Percentiles rank a stretch among this genome's conserved stretches.
Evolutionary conservation across 495 filamentous ascomycete genomes (phyloP).

Genomic region (Xylaria grammica): DNA sequence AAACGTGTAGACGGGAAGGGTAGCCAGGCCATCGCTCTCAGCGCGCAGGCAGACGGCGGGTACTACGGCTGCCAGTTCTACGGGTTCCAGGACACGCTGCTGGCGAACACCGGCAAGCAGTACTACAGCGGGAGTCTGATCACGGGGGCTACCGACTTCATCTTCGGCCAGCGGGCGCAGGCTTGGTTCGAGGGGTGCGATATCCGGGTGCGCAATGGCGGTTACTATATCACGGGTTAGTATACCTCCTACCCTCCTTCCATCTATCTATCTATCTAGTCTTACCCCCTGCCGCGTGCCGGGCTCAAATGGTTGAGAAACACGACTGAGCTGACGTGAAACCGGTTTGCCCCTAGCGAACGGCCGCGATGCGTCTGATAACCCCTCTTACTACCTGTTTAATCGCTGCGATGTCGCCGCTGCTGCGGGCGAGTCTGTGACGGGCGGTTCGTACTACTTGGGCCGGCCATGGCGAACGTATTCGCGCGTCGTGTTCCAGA

Average conservation of each 20-base stretch:
- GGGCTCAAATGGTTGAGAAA: background rate
- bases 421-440: slow-evolving; percentile 52
- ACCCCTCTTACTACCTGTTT: slow-evolving; percentile 66
- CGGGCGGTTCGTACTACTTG: slow-evolving; percentile 61
- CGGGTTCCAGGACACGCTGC: slow-evolving; percentile 68
- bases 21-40: slow-evolving; percentile 64
- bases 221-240: slow-evolving; percentile 57
- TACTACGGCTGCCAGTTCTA: slow-evolving; percentile 63
- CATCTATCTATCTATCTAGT: background rate
- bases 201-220: slow-evolving; percentile 57
- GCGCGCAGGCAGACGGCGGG: slow-evolving; percentile 58
- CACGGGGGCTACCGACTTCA: slow-evolving; percentile 67
- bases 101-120: slow-evolving; percentile 63
- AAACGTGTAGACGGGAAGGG: slow-evolving; percentile 46
- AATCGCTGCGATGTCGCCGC: slow-evolving; percentile 58
- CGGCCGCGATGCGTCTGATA: slow-evolving; percentile 56
- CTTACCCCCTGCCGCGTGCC: too few species aligned
- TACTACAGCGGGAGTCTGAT: slow-evolving; percentile 62
- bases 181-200: slow-evolving; percentile 67
- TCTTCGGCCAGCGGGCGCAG: slow-evolving; percentile 66
- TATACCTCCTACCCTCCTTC: background rate
- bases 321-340: slow-evolving; percentile 3
- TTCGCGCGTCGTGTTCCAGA: slow-evolving; percentile 66
- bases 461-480: slow-evolving; percentile 71
- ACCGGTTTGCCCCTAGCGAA: slow-evolving; percentile 46